phyloP scores from a whole-genome alignment of 257 asterid species.

The Solanum lycopersicoides region DNA sequence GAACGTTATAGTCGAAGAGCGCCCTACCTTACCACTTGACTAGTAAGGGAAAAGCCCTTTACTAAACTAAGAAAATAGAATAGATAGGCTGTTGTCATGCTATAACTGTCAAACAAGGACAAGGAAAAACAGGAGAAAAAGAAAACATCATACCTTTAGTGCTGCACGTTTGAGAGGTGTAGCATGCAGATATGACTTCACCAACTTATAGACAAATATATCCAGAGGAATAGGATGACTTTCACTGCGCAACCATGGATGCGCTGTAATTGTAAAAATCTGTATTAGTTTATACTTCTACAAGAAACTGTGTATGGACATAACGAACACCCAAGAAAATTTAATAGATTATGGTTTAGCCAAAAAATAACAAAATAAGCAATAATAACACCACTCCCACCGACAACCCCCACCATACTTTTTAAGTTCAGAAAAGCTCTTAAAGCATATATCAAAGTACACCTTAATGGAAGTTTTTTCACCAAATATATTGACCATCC shows the following conservation, averaged over 20 bases:
- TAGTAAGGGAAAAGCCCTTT: too few species aligned
- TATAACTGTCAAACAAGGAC: not conserved
- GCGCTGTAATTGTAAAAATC: slow-evolving; percentile 41
- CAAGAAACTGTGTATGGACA: not conserved
- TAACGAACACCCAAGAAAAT: not conserved
- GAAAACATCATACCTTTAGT: slow-evolving; percentile 45
- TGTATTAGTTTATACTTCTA: not conserved
- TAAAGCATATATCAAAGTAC: not conserved
- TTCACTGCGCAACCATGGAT: slow-evolving; percentile 92
- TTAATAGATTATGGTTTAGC: not conserved
- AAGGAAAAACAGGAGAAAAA: not conserved
- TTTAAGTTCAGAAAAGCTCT: not conserved
- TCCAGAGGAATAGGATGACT: slow-evolving; percentile 85
- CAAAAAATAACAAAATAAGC: not conserved
- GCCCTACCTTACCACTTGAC: too few species aligned
- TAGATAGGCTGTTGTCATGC: too few species aligned
- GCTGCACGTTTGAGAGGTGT: slow-evolving; percentile 96
- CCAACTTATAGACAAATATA: slow-evolving; percentile 70
- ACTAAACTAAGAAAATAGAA: too few species aligned
- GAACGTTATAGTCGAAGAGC: not conserved
- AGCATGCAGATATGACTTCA: slow-evolving; percentile 74
- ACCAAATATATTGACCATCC: not conserved
- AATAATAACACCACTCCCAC: not conserved
- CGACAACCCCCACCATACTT: not conserved
- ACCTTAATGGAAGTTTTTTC: not conserved